Conservation (phyloP, 208 protist species). For the Trypanosoma vivax region DNA sequence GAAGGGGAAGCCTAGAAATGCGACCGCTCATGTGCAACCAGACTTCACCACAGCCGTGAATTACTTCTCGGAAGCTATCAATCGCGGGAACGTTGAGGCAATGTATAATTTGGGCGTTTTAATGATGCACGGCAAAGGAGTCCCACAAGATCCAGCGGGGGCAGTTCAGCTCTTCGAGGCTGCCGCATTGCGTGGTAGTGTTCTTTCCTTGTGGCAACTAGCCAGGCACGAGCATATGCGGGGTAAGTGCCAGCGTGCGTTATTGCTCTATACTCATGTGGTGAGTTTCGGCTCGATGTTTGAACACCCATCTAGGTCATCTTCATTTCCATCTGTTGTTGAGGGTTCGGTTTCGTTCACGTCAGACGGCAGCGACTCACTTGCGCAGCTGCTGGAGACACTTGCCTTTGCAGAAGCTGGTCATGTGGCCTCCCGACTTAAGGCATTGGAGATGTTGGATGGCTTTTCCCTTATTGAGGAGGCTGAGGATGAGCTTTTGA, state of each 20-base stretch:
- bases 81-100: slow-evolving; percentile 32
- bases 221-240: slow-evolving; percentile 20
- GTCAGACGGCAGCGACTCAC: slow-evolving; percentile 13
- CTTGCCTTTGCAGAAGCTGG: slow-evolving; percentile 55
- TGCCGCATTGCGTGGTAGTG: slow-evolving; percentile 38
- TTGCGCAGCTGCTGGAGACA: slow-evolving; percentile 42
- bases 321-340: slow-evolving; percentile 15
- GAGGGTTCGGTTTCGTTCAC: slow-evolving; percentile 3
- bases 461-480: slow-evolving; percentile 24
- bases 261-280: slow-evolving; percentile 35
- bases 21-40: slow-evolving; percentile 4
- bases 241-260: slow-evolving; percentile 29
- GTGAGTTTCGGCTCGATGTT: slow-evolving; percentile 39
- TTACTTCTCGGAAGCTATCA: slow-evolving; percentile 31
- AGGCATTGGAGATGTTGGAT: slow-evolving; percentile 32
- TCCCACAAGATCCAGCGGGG: slow-evolving; percentile 13
- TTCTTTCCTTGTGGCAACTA: slow-evolving; percentile 73
- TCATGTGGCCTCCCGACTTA: not conserved
- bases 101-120: slow-evolving; percentile 82
- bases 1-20: slow-evolving; percentile 19
- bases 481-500: slow-evolving; percentile 1
- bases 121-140: slow-evolving; percentile 56
- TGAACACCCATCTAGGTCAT: slow-evolving; percentile 8
- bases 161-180: slow-evolving; percentile 37
- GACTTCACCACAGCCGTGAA: slow-evolving; percentile 46